Percentiles rank a stretch among this genome's conserved stretches.
phyloP scores from a whole-genome alignment of 192 early-diverging fungal genomes.

The Backusella luteola region DNA sequence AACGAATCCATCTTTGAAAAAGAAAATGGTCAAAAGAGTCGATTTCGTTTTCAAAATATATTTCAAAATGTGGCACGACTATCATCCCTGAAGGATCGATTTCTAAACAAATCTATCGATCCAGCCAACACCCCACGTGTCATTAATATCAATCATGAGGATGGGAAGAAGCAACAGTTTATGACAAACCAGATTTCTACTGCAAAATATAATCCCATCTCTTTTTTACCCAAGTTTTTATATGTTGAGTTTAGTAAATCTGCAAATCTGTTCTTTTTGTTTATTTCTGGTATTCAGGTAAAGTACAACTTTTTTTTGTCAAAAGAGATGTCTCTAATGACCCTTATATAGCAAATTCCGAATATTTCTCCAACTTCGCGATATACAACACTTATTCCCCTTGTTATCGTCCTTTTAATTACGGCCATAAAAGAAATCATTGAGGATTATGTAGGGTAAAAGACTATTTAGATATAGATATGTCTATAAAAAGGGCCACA shows the following conservation, averaged over 20 bases:
- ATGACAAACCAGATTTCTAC: conserved; percentile 91
- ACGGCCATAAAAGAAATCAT: conserved; percentile 89
- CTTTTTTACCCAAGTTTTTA: conserved; percentile 93
- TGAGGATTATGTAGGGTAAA: conserved; percentile 64
- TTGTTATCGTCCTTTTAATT: conserved; percentile 76
- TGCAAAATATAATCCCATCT: conserved; percentile 88
- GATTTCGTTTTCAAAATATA: no score
- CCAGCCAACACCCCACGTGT: conserved; percentile 44
- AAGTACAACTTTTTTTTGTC: neutral
- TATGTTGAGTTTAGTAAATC: conserved; percentile 97
- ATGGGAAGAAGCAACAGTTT: conserved; percentile 46
- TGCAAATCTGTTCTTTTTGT: conserved; percentile 68
- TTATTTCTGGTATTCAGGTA: conserved; percentile 79
- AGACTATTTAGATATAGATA: neutral
- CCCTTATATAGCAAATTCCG: conserved; percentile 76
- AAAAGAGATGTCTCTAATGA: neutral
- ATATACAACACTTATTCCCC: conserved; percentile 75
- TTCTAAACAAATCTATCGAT: neutral
- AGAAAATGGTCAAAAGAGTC: no score
- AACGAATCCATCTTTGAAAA: neutral
- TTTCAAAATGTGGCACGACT: neutral
- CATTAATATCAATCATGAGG: conserved; percentile 90
- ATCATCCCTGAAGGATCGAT: neutral
- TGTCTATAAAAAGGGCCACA: no score
- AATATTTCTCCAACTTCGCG: conserved; percentile 90